Conservation (phyloP, 495 filamentous ascomycete species). For the Penicillium silybi region DNA sequence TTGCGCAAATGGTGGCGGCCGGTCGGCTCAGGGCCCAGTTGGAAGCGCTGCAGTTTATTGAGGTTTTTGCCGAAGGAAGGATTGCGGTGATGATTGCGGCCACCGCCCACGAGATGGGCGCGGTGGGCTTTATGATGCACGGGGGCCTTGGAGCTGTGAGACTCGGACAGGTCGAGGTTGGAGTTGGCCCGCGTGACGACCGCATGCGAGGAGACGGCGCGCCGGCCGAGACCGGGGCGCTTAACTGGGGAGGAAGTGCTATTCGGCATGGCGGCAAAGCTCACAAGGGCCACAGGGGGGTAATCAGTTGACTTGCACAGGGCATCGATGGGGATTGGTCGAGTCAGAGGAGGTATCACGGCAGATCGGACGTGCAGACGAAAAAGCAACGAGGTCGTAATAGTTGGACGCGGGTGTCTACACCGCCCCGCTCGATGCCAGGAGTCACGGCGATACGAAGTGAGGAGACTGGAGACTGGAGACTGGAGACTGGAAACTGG, state of each 20-base stretch:
- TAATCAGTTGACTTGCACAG: constrained; percentile 21
- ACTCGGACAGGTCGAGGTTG: constrained; percentile 35
- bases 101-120: constrained; percentile 42
- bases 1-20: constrained; percentile 45
- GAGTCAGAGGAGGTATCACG: constrained; percentile 24
- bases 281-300: constrained; percentile 15
- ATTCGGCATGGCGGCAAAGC: constrained; percentile 38
- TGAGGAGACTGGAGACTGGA: neutral
- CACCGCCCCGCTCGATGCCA: constrained; percentile 16
- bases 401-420: constrained; percentile 12
- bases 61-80: constrained; percentile 42
- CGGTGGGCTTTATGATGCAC: constrained; percentile 34
- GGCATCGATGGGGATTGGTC: constrained; percentile 31
- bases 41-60: constrained; percentile 38
- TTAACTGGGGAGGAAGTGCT: constrained; percentile 44
- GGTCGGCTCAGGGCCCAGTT: constrained; percentile 27
- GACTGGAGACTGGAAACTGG: neutral
- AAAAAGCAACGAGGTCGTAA: constrained; percentile 26
- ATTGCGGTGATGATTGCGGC: constrained; percentile 44
- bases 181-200: constrained; percentile 38
- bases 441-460: neutral
- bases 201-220: constrained; percentile 46
- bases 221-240: constrained; percentile 45
- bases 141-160: constrained; percentile 30
- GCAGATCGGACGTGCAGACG: constrained; percentile 25